Conservation (phyloP, 2,329 filamentous ascomycete genomes). For the Simplicillium sp. region DNA sequence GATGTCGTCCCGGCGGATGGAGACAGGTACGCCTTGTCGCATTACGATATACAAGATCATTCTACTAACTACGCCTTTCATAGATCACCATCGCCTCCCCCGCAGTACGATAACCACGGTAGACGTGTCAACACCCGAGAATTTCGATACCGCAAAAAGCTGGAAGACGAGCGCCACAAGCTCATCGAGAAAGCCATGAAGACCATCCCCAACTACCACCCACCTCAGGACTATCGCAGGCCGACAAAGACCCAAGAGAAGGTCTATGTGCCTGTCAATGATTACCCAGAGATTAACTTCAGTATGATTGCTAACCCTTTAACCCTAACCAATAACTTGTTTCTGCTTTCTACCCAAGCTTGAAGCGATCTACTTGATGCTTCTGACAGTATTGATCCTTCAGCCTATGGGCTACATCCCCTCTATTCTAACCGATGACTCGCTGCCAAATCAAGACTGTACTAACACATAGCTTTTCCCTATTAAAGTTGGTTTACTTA, state of each 20-base stretch:
- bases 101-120: slow-evolving; percentile 98
- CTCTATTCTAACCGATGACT: too few species aligned
- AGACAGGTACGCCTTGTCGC: slow-evolving; percentile 60
- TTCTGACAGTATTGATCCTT: too few species aligned
- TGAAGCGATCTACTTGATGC: too few species aligned
- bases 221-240: slow-evolving; percentile 94
- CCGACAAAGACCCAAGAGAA: slow-evolving; percentile 99
- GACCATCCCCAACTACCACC: slow-evolving; percentile 98
- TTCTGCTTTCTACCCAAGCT: slow-evolving; percentile 11
- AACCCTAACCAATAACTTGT: slow-evolving; percentile 55
- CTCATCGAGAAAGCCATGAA: slow-evolving; percentile 99
- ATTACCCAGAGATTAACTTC: slow-evolving; percentile 99
- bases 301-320: slow-evolving; percentile 99
- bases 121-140: slow-evolving; percentile 98
- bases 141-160: slow-evolving; percentile 93
- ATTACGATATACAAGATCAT: neutral
- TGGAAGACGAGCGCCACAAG: slow-evolving; percentile 98
- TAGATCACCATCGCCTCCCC: slow-evolving; percentile 90
- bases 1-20: slow-evolving; percentile 96
- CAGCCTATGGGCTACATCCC: too few species aligned
- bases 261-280: slow-evolving; percentile 99
- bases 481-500: slow-evolving; percentile 97
- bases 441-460: slow-evolving; percentile 18
- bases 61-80: slow-evolving; percentile 9
- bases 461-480: slow-evolving; percentile 90